Evolutionary conservation across 805 yeast genomes (phyloP).

Genomic region (Candida sakaeoensis): DNA sequence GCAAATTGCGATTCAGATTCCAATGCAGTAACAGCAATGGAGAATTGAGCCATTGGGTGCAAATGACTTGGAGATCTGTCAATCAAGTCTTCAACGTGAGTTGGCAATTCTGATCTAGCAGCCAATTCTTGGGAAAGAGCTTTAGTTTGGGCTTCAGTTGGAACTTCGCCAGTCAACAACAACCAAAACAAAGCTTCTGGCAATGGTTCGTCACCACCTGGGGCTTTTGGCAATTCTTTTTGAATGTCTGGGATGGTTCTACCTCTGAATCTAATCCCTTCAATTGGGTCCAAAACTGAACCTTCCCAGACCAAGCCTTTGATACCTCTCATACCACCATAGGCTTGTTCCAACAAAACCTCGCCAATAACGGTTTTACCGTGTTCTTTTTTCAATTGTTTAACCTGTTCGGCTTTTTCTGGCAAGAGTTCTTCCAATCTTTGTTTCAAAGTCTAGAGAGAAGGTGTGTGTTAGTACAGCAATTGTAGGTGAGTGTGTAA

Average conservation of each 20-base stretch:
- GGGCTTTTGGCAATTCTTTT: constrained; percentile 56
- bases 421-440: constrained; percentile 92
- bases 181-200: constrained; percentile 81
- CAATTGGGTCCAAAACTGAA: constrained; percentile 69
- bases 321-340: constrained; percentile 81
- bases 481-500: background rate
- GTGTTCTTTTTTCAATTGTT: constrained; percentile 83
- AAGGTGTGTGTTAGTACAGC: constrained; percentile 11
- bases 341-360: constrained; percentile 42
- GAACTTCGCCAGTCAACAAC: constrained; percentile 69
- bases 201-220: constrained; percentile 57
- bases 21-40: constrained; percentile 71
- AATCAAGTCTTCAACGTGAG: constrained; percentile 55
- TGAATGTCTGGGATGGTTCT: constrained; percentile 72
- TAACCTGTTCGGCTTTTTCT: constrained; percentile 86
- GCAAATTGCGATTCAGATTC: constrained; percentile 72
- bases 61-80: constrained; percentile 62
- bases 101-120: constrained; percentile 61
- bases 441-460: constrained; percentile 73
- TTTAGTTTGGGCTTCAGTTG: constrained; percentile 55
- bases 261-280: constrained; percentile 79
- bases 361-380: constrained; percentile 68
- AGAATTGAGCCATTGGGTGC: constrained; percentile 83
- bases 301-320: constrained; percentile 78
- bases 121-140: constrained; percentile 60